A percentile compares a stretch with the other conserved stretches of the same genome.
Conservation (phyloP, 2,329 filamentous ascomycete species). For the Raffaelea albimanens region DNA sequence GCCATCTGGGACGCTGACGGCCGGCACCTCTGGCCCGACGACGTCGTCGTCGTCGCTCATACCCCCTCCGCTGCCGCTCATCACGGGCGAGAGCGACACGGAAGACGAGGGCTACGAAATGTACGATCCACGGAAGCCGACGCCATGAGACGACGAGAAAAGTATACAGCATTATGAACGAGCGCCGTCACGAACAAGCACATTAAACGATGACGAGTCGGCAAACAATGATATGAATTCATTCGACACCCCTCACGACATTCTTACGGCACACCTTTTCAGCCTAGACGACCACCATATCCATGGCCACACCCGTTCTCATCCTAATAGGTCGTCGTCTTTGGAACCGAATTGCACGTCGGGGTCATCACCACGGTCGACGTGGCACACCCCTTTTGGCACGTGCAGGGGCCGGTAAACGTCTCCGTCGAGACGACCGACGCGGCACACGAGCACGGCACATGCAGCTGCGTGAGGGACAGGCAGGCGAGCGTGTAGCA, state of each 20-base stretch:
- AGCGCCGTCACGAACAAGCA: too few relatives aligned
- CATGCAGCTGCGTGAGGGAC: not conserved
- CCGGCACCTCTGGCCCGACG: not conserved
- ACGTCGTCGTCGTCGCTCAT: not conserved
- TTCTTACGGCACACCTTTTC: too few relatives aligned
- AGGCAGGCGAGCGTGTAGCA: conserved; percentile 4
- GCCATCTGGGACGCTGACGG: too few relatives aligned
- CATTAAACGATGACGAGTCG: too few relatives aligned
- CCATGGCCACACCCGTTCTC: not conserved
- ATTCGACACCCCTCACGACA: not conserved
- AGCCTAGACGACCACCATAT: too few relatives aligned
- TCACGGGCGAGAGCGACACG: conserved; percentile 44
- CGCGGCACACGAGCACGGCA: conserved; percentile 7
- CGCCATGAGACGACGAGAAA: conserved; percentile 37
- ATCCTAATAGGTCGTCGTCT: not conserved
- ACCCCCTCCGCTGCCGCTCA: not conserved
- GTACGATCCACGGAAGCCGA: conserved; percentile 52
- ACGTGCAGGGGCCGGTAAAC: conserved; percentile 6
- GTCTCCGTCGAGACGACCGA: conserved; percentile 2
- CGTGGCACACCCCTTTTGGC: conserved; percentile 7
- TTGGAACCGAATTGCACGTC: conserved; percentile 9
- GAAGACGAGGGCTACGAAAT: conserved; percentile 65
- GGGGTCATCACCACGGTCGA: conserved; percentile 2
- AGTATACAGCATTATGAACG: not conserved
- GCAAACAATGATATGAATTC: too few relatives aligned